These are phyloP conservation scores for Pulveroboletus sp. DNA, from an alignment of 768 basidiomycete species.

Conservation along the genomic window DNA sequence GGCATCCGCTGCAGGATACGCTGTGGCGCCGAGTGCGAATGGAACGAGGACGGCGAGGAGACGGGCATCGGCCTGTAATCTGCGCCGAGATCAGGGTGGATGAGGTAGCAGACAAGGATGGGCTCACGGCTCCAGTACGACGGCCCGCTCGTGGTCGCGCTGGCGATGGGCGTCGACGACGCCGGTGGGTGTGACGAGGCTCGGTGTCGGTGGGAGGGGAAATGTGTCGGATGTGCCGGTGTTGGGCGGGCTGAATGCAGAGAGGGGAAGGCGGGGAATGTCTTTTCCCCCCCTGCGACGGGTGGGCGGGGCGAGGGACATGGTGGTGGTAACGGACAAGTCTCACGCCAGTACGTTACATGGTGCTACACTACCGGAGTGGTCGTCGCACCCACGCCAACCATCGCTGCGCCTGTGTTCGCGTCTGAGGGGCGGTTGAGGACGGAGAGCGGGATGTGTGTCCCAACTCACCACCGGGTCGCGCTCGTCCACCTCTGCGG, in stretches of 20 bases:
- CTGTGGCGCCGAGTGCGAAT: slow-evolving; percentile 56
- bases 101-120: background rate
- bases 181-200: slow-evolving; percentile 55
- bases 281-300: slow-evolving; percentile 67
- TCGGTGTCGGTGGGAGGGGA: slow-evolving; percentile 67
- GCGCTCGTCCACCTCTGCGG: slow-evolving; percentile 38
- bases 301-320: slow-evolving; percentile 6
- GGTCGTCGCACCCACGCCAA: slow-evolving; percentile 27
- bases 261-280: slow-evolving; percentile 69
- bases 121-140: slow-evolving; percentile 53
- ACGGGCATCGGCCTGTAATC: slow-evolving; percentile 29
- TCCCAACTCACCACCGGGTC: slow-evolving; percentile 24
- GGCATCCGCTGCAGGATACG: slow-evolving; percentile 35
- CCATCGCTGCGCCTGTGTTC: slow-evolving; percentile 25
- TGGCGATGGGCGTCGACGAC: slow-evolving; percentile 64
- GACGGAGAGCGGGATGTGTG: background rate
- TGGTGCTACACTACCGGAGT: no score
- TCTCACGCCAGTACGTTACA: slow-evolving; percentile 11
- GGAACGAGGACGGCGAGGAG: slow-evolving; percentile 62
- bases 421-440: slow-evolving; percentile 21
- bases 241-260: slow-evolving; percentile 73
- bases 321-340: background rate
- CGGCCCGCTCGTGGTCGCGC: slow-evolving; percentile 51
- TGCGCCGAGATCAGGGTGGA: slow-evolving; percentile 5
- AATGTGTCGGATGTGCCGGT: slow-evolving; percentile 65